These are phyloP conservation scores for Phytophthora europaea DNA, from an alignment of 352 stramenopile genomes.

Conservation along the genomic window DNA sequence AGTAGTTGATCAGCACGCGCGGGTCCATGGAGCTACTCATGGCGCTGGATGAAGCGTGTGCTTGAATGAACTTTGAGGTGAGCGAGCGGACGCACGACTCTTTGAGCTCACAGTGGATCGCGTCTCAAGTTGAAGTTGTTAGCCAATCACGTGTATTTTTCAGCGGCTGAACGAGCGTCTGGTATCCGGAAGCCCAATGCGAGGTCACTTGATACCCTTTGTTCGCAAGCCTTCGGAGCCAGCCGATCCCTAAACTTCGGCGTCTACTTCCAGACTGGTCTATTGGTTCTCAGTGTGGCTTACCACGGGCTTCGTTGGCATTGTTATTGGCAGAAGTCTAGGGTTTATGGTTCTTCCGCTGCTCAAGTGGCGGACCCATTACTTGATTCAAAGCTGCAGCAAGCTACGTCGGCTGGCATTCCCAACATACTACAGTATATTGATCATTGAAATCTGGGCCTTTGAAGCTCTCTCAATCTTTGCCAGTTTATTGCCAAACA, in stretches of 20 bases:
- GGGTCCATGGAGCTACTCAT: conserved; percentile 55
- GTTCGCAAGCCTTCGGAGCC: conserved; percentile 66
- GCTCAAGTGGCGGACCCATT: conserved; percentile 37
- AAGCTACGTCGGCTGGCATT: conserved; percentile 45
- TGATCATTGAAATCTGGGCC: conserved; percentile 71
- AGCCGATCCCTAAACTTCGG: conserved; percentile 68
- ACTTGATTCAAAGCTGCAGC: conserved; percentile 37
- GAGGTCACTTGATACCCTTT: conserved; percentile 81
- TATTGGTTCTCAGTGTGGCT: neutral
- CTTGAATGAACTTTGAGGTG: neutral
- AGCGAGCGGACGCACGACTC: conserved; percentile 19
- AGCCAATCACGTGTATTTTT: conserved; percentile 5
- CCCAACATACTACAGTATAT: conserved; percentile 39
- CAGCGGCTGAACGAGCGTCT: conserved; percentile 46
- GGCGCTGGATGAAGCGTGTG: neutral
- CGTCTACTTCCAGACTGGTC: conserved; percentile 77
- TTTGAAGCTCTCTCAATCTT: conserved; percentile 64
- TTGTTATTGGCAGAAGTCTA: conserved; percentile 65
- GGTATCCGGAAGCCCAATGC: conserved; percentile 78
- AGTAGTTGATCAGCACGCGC: conserved; percentile 89
- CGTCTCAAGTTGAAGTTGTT: conserved; percentile 29
- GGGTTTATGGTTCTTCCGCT: conserved; percentile 52
- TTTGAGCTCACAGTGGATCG: conserved; percentile 26
- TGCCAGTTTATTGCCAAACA: conserved; percentile 52
- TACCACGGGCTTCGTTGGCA: conserved; percentile 62